A percentile compares a stretch with the other conserved stretches of the same genome.
Evolutionary conservation across 1,284 basidiomycete genomes (phyloP).

Genomic region (Ganoderma lingzhi): DNA sequence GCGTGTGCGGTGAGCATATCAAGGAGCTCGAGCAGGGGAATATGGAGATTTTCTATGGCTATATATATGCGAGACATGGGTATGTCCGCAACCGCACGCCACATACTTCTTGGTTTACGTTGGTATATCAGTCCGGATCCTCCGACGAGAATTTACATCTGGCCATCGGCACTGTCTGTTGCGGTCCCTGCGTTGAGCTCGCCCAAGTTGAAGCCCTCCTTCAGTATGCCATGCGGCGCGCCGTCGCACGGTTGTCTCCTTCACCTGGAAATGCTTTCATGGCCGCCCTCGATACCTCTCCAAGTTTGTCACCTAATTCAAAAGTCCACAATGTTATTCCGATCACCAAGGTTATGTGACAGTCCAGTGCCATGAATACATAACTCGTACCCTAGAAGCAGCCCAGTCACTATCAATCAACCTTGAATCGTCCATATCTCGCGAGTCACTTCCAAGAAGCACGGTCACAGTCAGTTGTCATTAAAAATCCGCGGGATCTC

Average conservation of each 20-base stretch:
- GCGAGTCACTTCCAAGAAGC: neutral
- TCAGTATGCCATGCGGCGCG: neutral
- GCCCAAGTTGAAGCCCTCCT: neutral
- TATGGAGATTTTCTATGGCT: neutral
- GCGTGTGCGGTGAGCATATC: neutral
- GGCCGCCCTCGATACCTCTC: neutral
- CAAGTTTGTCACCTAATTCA: neutral
- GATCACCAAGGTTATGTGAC: slow-evolving; percentile 4
- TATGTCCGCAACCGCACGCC: neutral
- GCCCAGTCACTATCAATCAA: neutral
- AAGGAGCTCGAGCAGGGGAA: neutral
- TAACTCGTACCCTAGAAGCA: neutral
- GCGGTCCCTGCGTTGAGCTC: neutral
- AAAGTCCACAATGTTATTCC: slow-evolving; percentile 1
- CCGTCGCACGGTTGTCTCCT: neutral
- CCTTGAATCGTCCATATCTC: slow-evolving; percentile 3
- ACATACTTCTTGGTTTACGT: neutral
- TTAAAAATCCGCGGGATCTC: neutral
- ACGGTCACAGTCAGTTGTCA: neutral
- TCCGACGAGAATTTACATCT: no score
- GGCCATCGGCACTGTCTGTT: no score
- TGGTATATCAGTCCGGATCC: neutral
- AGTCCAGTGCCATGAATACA: neutral
- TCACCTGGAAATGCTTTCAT: neutral
- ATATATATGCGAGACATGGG: neutral